Evolutionary conservation across 192 early-diverging fungal species (phyloP).

Genomic region (Umbelopsis ramanniana): DNA sequence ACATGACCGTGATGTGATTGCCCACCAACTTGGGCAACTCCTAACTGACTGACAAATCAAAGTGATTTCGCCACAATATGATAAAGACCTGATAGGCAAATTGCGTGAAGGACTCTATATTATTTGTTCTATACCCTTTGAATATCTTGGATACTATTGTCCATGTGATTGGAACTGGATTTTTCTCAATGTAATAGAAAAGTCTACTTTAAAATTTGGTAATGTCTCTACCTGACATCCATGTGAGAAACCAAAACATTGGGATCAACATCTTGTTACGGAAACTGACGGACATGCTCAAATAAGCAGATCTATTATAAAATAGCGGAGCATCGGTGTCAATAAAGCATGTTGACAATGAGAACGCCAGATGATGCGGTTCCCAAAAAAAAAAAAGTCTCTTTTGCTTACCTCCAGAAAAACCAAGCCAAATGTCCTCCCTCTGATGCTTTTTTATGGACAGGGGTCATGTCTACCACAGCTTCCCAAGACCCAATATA

Average conservation of each 20-base stretch:
- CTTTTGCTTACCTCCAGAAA: constrained; percentile 55
- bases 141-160: no score
- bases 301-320: constrained; percentile 61
- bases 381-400: no score
- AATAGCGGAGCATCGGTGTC: not conserved
- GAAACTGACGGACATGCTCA: constrained; percentile 65
- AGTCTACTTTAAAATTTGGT: not conserved
- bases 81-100: no score
- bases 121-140: no score
- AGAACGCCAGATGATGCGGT: not conserved
- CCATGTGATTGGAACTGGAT: no score
- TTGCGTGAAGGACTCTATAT: no score
- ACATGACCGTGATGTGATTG: not conserved
- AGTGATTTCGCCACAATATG: no score
- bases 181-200: not conserved
- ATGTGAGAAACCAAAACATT: constrained; percentile 65
- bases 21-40: not conserved
- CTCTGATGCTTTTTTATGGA: constrained; percentile 52
- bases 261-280: constrained; percentile 80
- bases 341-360: not conserved
- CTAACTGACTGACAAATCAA: no score
- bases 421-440: constrained; percentile 59
- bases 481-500: constrained; percentile 69
- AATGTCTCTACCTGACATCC: constrained; percentile 16
- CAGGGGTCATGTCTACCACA: constrained; percentile 59